phyloP scores from a whole-genome alignment of 78 protist species.

The Protostelium mycophagum region DNA sequence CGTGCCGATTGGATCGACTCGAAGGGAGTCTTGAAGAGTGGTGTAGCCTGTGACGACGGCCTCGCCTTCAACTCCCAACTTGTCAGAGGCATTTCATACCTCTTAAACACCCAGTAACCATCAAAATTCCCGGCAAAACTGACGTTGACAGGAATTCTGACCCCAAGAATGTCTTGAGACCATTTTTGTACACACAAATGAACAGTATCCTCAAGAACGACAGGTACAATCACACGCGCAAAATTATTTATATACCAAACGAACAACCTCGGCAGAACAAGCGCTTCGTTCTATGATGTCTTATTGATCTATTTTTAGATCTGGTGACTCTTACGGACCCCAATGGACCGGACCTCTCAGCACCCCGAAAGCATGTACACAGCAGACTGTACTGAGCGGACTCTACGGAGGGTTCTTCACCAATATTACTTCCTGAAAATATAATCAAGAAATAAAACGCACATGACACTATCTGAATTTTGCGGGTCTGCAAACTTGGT shows the following conservation, averaged over 20 bases:
- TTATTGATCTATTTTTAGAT: no score
- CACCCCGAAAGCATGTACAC: neutral
- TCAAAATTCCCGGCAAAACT: neutral
- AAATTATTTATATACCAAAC: no score
- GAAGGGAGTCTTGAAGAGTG: neutral
- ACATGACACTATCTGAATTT: neutral
- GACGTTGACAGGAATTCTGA: neutral
- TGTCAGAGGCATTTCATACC: neutral
- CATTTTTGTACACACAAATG: neutral
- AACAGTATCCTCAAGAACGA: neutral
- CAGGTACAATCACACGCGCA: no score
- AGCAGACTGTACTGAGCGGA: neutral
- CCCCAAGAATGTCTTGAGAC: neutral
- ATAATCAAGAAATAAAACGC: neutral
- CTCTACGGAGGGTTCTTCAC: neutral
- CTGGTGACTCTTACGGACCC: neutral
- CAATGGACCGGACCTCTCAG: neutral
- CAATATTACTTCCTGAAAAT: neutral
- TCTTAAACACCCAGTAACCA: neutral
- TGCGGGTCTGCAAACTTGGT: neutral
- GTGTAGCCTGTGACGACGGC: neutral
- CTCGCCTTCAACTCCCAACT: neutral
- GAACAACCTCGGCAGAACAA: no score
- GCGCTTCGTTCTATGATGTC: no score
- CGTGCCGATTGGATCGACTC: neutral